These are phyloP conservation scores for Verticillium isaacii DNA, from an alignment of 2,329 filamentous ascomycete species.

Conservation along the genomic window DNA sequence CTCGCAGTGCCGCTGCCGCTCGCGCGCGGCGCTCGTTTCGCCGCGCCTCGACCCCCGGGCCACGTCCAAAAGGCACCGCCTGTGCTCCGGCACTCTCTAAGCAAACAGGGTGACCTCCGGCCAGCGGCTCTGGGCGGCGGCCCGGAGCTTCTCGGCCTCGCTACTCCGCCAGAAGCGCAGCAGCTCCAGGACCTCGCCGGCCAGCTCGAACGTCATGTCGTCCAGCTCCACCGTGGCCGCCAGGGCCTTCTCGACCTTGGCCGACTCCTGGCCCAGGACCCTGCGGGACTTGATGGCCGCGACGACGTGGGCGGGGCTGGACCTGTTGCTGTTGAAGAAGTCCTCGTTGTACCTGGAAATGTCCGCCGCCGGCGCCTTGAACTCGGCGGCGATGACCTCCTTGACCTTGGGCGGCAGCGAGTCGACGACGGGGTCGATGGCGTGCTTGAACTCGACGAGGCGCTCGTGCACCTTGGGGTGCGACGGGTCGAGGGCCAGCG, in stretches of 20 bases:
- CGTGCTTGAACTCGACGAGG: slow-evolving; percentile 62
- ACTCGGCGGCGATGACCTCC: slow-evolving; percentile 65
- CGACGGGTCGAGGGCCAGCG: slow-evolving; percentile 62
- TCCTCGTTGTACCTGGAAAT: slow-evolving; percentile 55
- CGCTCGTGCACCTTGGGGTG: slow-evolving; percentile 75
- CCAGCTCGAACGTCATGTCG: slow-evolving; percentile 49
- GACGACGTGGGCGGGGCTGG: slow-evolving; percentile 58
- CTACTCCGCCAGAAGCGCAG: slow-evolving; percentile 45
- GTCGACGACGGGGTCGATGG: slow-evolving; percentile 49
- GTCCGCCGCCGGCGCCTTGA: slow-evolving; percentile 53
- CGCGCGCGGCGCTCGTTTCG: neutral
- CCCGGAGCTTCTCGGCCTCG: slow-evolving; percentile 42
- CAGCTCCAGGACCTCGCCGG: slow-evolving; percentile 37
- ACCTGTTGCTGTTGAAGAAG: slow-evolving; percentile 58
- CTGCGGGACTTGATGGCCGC: slow-evolving; percentile 57
- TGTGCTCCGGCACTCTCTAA: slow-evolving; percentile 13
- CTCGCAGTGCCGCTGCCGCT: neutral
- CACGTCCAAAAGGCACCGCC: neutral
- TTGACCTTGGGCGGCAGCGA: slow-evolving; percentile 61
- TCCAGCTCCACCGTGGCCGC: slow-evolving; percentile 49
- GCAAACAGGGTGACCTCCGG: slow-evolving; percentile 43
- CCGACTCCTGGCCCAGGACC: slow-evolving; percentile 52
- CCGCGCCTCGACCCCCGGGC: neutral
- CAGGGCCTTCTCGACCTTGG: slow-evolving; percentile 58
- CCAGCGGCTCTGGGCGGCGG: slow-evolving; percentile 44